Base-by-base conservation (phyloP, 192 early-diverging fungal genomes). In the Lobosporangium transversale region DNA sequence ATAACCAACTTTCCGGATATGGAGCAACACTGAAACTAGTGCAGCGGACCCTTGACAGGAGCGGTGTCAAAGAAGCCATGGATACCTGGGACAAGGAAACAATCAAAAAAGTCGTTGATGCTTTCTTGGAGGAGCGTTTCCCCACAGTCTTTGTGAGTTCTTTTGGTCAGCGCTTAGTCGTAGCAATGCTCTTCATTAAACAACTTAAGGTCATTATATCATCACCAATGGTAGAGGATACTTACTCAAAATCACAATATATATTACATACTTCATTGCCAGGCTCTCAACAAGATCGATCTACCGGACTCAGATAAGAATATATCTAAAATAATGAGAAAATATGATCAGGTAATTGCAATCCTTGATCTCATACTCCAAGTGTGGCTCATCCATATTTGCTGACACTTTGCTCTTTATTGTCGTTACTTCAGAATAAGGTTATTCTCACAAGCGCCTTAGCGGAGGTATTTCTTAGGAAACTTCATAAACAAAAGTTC, bases 201-300 rank as follows among this genome's bases (percentile, higher is more conserved):
- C n/a, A n/a, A n/a, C n/a, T n/a, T n/a, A n/a, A n/a, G n/a, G n/a
- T n/a, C n/a, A n/a, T n/a, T n/a, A n/a, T n/a, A n/a, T n/a, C n/a
- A n/a, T n/a, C n/a, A n/a, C n/a, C n/a, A n/a, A n/a, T n/a, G n/a
- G n/a, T n/a, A n/a, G n/a, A n/a, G n/a, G n/a, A n/a, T n/a, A n/a
- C n/a, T n/a, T n/a, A n/a, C n/a, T n/a, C n/a, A n/a, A n/a, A n/a
- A n/a, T n/a, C n/a, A n/a, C n/a, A n/a, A n/a, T n/a, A n/a, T n/a
- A n/a, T n/a, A n/a, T n/a, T n/a, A n/a, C n/a, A n/a, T n/a, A n/a
- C n/a, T n/a, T n/a, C n/a, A n/a, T n/a, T n/a, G n/a, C n/a, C 20
- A 76, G 84, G 91, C 93, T 4, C 79, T 95, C 31, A 95, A 95
- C 82, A 95, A 95, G 58, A 93, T 95, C 40, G 94, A 95, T 61